Base-by-base conservation (phyloP, 306 rosid species). In the Biancaea sappan region DNA sequence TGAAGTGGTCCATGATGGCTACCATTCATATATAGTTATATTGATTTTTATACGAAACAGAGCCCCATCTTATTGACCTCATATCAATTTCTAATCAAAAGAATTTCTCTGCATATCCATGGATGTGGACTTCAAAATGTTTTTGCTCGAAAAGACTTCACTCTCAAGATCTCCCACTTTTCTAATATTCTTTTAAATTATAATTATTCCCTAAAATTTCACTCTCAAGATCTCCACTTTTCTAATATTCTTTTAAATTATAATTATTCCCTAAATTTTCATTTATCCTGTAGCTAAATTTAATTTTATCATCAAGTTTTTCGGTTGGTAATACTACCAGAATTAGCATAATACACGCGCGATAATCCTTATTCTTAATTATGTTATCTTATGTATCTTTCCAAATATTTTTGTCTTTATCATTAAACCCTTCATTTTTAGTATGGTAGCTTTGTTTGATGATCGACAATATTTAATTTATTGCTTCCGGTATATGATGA, bases 1-100 rank as follows among this genome's bases (percentile, higher is more conserved):
- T 62, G 52, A 52, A 41, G 77, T 64, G 82, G 82, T 54, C 68
- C 82, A 24, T 53, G 77, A 71, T 62, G 15, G 77, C 47, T 19
- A 61, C 57, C n/a, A 19, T 63, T 64, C 2, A 47, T n/a, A n/a
- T n/a, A n/a, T n/a, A n/a, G n/a, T n/a, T n/a, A n/a, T n/a, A n/a
- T n/a, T n/a, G n/a, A n/a, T n/a, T n/a, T n/a, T n/a, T n/a, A n/a
- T n/a, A n/a, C n/a, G n/a, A n/a, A n/a, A n/a, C n/a, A n/a, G n/a
- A n/a, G n/a, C n/a, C n/a, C n/a, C n/a, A n/a, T n/a, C n/a, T n/a
- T n/a, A n/a, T n/a, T n/a, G n/a, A n/a, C n/a, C n/a, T 40, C 11
- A 3, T 54, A 26, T 19, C 10, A 11, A 21, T 50, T 52, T 31
- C 38, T 21, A 52, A 43, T 53, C 31, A 21, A 50, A 71, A 28